phyloP scores from a whole-genome alignment of 108 stramenopile genomes.

The Ochromonas danica region DNA sequence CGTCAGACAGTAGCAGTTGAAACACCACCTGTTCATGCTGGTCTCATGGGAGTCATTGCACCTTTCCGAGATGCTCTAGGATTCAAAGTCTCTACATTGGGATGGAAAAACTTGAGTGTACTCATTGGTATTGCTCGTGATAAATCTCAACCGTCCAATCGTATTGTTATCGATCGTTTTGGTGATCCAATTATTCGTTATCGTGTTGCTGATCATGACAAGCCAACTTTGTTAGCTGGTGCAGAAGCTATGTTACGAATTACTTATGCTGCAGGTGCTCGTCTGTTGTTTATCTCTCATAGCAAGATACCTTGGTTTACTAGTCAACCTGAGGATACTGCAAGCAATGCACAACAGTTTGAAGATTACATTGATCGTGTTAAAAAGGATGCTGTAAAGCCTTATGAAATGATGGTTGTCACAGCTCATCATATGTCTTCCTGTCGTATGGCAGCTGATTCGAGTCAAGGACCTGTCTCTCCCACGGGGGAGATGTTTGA shows the following conservation, averaged over 20 bases:
- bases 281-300: not conserved
- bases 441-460: conserved; percentile 56
- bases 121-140: conserved; percentile 53
- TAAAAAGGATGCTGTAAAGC: not conserved
- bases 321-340: too few species aligned
- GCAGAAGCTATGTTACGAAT: not conserved
- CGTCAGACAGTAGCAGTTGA: too few species aligned
- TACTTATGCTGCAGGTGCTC: not conserved
- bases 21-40: conserved; percentile 60
- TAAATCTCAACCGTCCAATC: conserved; percentile 42
- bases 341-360: not conserved
- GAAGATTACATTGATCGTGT: not conserved
- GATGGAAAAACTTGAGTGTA: conserved; percentile 30
- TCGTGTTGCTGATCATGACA: conserved; percentile 27
- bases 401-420: conserved; percentile 28
- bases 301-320: too few species aligned
- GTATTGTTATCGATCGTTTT: conserved; percentile 26
- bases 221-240: not conserved
- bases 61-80: conserved; percentile 51
- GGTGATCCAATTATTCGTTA: conserved; percentile 32
- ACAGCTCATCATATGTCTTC: conserved; percentile 66
- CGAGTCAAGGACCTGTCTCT: conserved; percentile 50
- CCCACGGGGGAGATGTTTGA: conserved; percentile 63
- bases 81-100: conserved; percentile 45
- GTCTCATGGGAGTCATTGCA: conserved; percentile 42